Evolutionary conservation across 148 eudicot species (phyloP).

Genomic region (Diospyros kaki): DNA sequence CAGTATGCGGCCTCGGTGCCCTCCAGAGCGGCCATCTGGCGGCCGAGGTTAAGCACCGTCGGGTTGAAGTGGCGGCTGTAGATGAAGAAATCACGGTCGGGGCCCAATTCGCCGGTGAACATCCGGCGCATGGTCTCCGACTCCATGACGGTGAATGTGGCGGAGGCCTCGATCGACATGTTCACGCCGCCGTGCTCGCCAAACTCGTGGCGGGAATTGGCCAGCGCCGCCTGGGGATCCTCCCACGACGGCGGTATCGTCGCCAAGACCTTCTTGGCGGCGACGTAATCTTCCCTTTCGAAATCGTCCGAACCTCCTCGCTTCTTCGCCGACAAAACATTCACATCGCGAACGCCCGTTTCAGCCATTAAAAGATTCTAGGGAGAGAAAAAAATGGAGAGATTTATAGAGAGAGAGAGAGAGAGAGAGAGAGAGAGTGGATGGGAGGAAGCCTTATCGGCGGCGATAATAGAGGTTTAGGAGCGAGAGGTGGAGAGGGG

Average conservation of each 20-base stretch:
- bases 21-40: constrained; percentile 94
- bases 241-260: constrained; percentile 13
- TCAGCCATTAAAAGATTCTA: constrained; percentile 23
- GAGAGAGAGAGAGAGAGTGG: not conserved
- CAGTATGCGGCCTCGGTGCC: constrained; percentile 97
- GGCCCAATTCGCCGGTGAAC: constrained; percentile 83
- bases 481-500: not conserved
- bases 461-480: not conserved
- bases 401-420: not conserved
- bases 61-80: constrained; percentile 98
- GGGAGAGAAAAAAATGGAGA: too few species aligned
- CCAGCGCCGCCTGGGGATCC: constrained; percentile 66
- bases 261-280: constrained; percentile 20
- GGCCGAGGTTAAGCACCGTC: constrained; percentile 73
- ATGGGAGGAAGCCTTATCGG: not conserved
- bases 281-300: constrained; percentile 24
- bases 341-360: not conserved
- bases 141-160: constrained; percentile 97
- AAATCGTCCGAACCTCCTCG: constrained; percentile 28
- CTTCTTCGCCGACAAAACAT: constrained; percentile 25
- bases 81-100: constrained; percentile 75
- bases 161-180: constrained; percentile 98
- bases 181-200: constrained; percentile 98
- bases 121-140: constrained; percentile 80
- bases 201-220: constrained; percentile 72